Evolutionary conservation across 257 asterid genomes (phyloP), one percentile per base, ranked within the genome.

Genomic region (Jaltomata sinuosa): DNA sequence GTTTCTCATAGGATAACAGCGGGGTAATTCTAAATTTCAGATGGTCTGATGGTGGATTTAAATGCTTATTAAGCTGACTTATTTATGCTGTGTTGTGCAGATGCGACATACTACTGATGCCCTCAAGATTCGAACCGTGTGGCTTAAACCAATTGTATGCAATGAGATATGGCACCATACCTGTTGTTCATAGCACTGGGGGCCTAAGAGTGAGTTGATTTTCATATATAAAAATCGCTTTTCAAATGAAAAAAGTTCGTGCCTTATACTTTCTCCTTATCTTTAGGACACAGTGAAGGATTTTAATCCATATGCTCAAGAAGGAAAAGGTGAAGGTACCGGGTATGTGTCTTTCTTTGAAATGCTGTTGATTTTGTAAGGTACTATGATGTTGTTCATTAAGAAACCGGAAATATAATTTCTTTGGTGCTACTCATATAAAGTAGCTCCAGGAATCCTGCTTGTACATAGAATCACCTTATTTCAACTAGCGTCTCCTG

Each of bases 51-150:
- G 71, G 29, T 29, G 32, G 45, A 42, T 27, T 69, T n/a, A 16
- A 85, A 29, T 59, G 59, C 62, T 64, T 25, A 54, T 52, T 22
- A 61, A 29, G 57, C 54, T 12, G 45, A 49, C 50, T 45, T 84
- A 38, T 71, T 88, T 29, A 82, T 54, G 42, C 36, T 80, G 69
- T 21, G 36, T 31, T 34, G 79, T 87, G 91, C 98, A 95, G 99
- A 22, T 95, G 99, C 77, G 99, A 97, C 91, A 95, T 97, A 82
- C 85, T 97, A 50, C 71, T 87, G 36, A 97, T 97, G 99, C 98
- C 99, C 83, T 97, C 98, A 79, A 91, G 99, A 92, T 97, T 97
- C 61, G 99, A 97, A 80, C 98, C 99, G 2, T 97, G 99, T 74
- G 99, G 99, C 84, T 88, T 97, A 71, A 97, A 94, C 90, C 99